phyloP scores from a whole-genome alignment of 495 filamentous ascomycete genomes.

The Aspergillus ellipticus region DNA sequence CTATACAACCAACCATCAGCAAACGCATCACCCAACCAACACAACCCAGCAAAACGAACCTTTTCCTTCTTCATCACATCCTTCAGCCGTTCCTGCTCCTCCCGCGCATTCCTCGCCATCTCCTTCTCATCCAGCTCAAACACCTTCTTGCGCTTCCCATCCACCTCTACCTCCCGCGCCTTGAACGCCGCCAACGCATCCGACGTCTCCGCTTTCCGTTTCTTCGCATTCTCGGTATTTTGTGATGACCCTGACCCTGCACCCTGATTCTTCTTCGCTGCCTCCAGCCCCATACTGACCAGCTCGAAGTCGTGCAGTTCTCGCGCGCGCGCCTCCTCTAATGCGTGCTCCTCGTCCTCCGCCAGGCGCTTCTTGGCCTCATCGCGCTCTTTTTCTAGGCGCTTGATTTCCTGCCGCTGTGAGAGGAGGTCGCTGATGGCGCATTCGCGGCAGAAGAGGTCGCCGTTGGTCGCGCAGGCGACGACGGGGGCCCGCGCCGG shows the following conservation, averaged over 20 bases:
- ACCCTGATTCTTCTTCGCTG: slow-evolving; percentile 9
- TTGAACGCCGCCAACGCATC: slow-evolving; percentile 28
- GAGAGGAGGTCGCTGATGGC: slow-evolving; percentile 85
- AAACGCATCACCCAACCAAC: slow-evolving; percentile 1
- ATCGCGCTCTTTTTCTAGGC: slow-evolving; percentile 65
- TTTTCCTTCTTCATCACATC: slow-evolving; percentile 71
- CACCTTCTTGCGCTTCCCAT: slow-evolving; percentile 45
- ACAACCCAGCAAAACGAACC: slow-evolving; percentile 34
- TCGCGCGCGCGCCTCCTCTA: slow-evolving; percentile 30
- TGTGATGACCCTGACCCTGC: slow-evolving; percentile 8
- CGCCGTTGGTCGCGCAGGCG: slow-evolving; percentile 66
- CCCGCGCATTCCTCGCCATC: slow-evolving; percentile 62
- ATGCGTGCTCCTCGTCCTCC: slow-evolving; percentile 37
- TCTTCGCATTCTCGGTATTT: slow-evolving; percentile 14
- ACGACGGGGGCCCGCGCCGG: slow-evolving; percentile 83
- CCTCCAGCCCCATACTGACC: slow-evolving; percentile 41
- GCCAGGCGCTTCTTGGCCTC: slow-evolving; percentile 38
- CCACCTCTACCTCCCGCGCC: slow-evolving; percentile 66
- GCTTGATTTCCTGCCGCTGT: slow-evolving; percentile 90
- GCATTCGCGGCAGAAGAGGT: slow-evolving; percentile 97
- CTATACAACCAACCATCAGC: slow-evolving; percentile 16
- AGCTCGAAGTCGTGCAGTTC: slow-evolving; percentile 41
- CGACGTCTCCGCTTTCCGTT: slow-evolving; percentile 26
- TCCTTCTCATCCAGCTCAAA: slow-evolving; percentile 84
- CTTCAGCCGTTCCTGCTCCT: slow-evolving; percentile 66